Percentiles rank a stretch among this genome's conserved stretches.
phyloP scores from a whole-genome alignment of 768 basidiomycete species.

The Jaapia argillacea region DNA sequence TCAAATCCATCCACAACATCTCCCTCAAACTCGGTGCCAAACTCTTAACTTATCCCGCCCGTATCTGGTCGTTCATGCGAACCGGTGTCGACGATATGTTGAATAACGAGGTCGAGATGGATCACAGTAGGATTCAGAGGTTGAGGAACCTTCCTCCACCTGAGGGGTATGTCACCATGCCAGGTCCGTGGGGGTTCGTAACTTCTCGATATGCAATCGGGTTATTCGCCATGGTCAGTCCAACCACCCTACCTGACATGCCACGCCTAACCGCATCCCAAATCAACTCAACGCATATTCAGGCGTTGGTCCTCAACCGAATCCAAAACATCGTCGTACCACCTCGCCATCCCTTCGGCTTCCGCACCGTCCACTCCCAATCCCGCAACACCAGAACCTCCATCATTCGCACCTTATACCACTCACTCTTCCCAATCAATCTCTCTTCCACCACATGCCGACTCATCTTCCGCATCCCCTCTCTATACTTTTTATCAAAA shows the following conservation, averaged over 20 bases:
- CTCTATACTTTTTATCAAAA: conserved; percentile 50
- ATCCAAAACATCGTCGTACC: conserved; percentile 75
- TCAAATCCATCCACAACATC: no score
- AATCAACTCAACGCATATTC: conserved; percentile 1
- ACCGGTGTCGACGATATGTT: no score
- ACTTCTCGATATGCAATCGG: conserved; percentile 67
- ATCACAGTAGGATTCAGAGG: no score
- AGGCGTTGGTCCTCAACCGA: conserved; percentile 65
- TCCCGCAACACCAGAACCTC: conserved; percentile 10
- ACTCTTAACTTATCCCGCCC: no score
- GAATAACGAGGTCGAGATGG: no score
- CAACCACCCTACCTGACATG: not conserved
- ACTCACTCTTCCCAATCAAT: conserved; percentile 51
- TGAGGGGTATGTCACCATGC: conserved; percentile 28
- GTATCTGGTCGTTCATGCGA: no score
- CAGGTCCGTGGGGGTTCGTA: conserved; percentile 63
- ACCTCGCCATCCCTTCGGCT: conserved; percentile 29
- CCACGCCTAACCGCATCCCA: not conserved
- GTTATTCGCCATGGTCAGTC: conserved; percentile 51
- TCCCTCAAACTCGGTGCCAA: no score
- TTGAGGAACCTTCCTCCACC: no score
- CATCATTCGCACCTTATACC: conserved; percentile 17
- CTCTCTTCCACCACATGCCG: conserved; percentile 51
- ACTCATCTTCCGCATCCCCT: conserved; percentile 48
- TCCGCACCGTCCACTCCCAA: conserved; percentile 9